A percentile compares a stretch with the other conserved stretches of the same genome.
phyloP scores from a whole-genome alignment of 345 rosid species.

The Salix udensis region DNA sequence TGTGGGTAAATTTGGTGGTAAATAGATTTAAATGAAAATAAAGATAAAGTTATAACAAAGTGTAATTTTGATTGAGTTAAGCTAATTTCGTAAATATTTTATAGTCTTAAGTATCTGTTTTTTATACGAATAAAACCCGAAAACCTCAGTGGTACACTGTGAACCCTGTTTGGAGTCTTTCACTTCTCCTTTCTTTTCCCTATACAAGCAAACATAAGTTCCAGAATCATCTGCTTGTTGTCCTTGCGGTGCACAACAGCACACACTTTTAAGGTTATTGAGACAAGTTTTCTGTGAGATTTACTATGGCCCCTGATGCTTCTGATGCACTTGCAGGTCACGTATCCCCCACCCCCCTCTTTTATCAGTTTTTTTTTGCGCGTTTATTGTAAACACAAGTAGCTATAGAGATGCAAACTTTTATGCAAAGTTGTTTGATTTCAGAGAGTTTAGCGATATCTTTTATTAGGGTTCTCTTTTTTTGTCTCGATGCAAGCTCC shows the following conservation, averaged over 20 bases:
- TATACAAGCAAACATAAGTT: background rate
- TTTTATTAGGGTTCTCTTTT: background rate
- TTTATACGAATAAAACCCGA: background rate
- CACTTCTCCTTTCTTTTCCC: background rate
- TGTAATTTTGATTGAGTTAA: too few relatives aligned
- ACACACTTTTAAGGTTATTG: background rate
- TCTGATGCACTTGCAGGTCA: conserved; percentile 79
- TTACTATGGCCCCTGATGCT: conserved; percentile 71
- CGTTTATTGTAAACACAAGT: background rate
- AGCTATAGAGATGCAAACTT: background rate
- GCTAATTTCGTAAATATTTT: too few relatives aligned
- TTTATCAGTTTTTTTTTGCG: background rate
- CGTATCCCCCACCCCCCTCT: conserved; percentile 14
- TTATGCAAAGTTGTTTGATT: too few relatives aligned
- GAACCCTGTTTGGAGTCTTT: background rate
- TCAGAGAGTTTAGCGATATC: background rate
- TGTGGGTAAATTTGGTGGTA: too few relatives aligned
- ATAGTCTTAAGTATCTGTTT: background rate
- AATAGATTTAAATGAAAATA: too few relatives aligned
- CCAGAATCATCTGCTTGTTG: background rate
- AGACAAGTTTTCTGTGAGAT: background rate
- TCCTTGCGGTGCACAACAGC: background rate
- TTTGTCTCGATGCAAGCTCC: background rate
- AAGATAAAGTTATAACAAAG: too few relatives aligned
- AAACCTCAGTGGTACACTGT: background rate